Evolutionary conservation across 768 basidiomycete genomes (phyloP).

Genomic region (Lactarius vividus): DNA sequence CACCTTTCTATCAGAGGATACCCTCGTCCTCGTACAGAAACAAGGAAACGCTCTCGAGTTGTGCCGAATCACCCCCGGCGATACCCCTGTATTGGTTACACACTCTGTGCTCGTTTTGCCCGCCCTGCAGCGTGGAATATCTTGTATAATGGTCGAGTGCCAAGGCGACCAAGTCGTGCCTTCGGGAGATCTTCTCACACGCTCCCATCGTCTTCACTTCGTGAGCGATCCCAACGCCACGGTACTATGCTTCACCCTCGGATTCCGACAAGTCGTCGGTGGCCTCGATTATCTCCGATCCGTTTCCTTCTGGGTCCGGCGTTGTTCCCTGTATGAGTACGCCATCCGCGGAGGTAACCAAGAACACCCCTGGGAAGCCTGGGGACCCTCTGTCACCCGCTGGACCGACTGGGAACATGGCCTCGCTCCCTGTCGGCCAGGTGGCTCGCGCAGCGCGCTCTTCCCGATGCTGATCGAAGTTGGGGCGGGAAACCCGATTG

Average conservation of each 20-base stretch:
- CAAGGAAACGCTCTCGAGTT: constrained; percentile 24
- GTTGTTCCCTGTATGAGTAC: constrained; percentile 11
- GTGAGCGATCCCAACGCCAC: constrained; percentile 15
- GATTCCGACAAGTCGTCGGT: constrained; percentile 17
- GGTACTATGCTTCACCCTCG: constrained; percentile 20
- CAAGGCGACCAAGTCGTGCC: constrained; percentile 21
- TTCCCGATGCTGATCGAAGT: constrained; percentile 22
- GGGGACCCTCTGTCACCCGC: constrained; percentile 18
- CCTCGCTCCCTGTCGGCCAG: constrained; percentile 19
- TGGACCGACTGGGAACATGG: constrained; percentile 23
- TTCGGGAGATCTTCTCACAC: not conserved
- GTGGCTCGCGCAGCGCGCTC: constrained; percentile 16
- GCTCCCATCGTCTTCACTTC: constrained; percentile 15
- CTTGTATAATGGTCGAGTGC: constrained; percentile 21
- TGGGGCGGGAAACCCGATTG: constrained; percentile 19
- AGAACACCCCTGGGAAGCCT: constrained; percentile 13
- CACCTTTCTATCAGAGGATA: constrained; percentile 20
- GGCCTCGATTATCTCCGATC: constrained; percentile 23
- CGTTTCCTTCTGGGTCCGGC: constrained; percentile 23
- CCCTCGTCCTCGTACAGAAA: constrained; percentile 18
- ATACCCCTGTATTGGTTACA: constrained; percentile 14
- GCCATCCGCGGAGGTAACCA: constrained; percentile 8
- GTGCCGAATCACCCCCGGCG: constrained; percentile 13
- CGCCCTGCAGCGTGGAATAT: constrained; percentile 17
- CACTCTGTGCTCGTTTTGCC: constrained; percentile 20